Percentiles rank a stretch among this genome's conserved stretches.
These are phyloP conservation scores for Naematelia encephala DNA, from an alignment of 768 basidiomycete genomes.

Conservation along the genomic window DNA sequence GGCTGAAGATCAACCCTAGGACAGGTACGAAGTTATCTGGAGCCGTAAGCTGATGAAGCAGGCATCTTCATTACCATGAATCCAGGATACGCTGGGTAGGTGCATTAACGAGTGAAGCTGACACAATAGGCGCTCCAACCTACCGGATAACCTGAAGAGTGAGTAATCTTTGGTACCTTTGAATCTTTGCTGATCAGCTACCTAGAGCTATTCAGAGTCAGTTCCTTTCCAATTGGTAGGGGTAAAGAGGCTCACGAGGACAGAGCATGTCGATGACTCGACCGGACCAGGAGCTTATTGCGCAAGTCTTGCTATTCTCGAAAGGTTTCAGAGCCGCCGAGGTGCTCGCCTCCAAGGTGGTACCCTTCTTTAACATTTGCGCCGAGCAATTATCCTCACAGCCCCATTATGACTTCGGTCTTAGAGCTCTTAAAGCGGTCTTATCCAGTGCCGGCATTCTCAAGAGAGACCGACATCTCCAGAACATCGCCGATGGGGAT, in stretches of 20 bases:
- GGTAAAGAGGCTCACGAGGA: not conserved
- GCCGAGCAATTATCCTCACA: constrained; percentile 95
- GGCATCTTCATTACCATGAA: constrained; percentile 99
- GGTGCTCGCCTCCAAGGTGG: constrained; percentile 93
- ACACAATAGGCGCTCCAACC: constrained; percentile 60
- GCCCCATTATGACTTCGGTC: constrained; percentile 98
- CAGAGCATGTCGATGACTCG: constrained; percentile 97
- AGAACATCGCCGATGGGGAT: constrained; percentile 40
- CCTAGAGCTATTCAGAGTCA: constrained; percentile 65
- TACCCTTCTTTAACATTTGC: constrained; percentile 98
- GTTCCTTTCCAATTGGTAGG: not conserved
- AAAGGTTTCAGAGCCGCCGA: constrained; percentile 99
- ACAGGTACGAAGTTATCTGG: constrained; percentile 61
- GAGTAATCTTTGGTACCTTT: not conserved
- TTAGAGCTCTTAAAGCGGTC: constrained; percentile 94
- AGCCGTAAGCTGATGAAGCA: constrained; percentile 36
- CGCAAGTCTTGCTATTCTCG: constrained; percentile 98
- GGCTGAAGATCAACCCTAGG: constrained; percentile 83
- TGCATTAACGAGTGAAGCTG: not conserved
- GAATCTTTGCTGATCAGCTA: not conserved
- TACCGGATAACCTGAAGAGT: constrained; percentile 55
- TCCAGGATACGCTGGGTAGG: constrained; percentile 85
- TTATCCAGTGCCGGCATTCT: constrained; percentile 95
- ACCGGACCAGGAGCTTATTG: constrained; percentile 96
- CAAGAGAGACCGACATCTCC: constrained; percentile 72